Base-by-base conservation (phyloP, 805 yeast genomes). In the Candida rishiriensis region DNA sequence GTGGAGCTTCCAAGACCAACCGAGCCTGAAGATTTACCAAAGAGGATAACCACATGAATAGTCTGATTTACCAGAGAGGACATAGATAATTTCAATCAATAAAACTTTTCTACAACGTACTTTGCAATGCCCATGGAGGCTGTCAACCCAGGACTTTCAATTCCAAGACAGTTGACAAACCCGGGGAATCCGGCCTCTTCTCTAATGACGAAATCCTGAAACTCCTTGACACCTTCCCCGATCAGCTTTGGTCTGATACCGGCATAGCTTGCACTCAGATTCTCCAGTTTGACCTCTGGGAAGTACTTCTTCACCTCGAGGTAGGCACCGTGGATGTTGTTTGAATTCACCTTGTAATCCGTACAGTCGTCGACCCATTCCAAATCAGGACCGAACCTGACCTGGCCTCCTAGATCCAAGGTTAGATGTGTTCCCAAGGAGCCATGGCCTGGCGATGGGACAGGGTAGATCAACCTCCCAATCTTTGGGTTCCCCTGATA, bases 81-180 rank as follows among this genome's bases (percentile, higher is more conserved):
- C 34, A 21, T 26, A 34, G 28, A 30, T 34, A 15, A 38, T 15
- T 17, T 16, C 12, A 34, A 34, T 7, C 38, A 39, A 16, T 35
- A 29, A 36, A 48, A 66, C 3, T 68, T 52, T 18, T 60, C 56
- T 31, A 55, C 51, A 8, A 89, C 95, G 54, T 85, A 73, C 55
- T 83, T 85, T 0, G 81, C 96, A 46, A 89, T 88, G 0, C 91
- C 95, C 80, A 87, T 69, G 3, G 89, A 70, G 0, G 93, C 66
- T 2, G 97, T 89, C 46, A 89, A 69, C 0, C 97, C 97, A 0
- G 97, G 97, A 55, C 93, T 84, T 60, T 89, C 97, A 12, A 89
- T 88, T 1, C 91, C 95, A 36, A 88, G 56, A 42, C 87, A 67
- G 52, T 87, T 89, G 28, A 88, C 75, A 55, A 88, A 89, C 1